Conservation (phyloP, 257 asterid species). For the Verbascum thapsus region DNA sequence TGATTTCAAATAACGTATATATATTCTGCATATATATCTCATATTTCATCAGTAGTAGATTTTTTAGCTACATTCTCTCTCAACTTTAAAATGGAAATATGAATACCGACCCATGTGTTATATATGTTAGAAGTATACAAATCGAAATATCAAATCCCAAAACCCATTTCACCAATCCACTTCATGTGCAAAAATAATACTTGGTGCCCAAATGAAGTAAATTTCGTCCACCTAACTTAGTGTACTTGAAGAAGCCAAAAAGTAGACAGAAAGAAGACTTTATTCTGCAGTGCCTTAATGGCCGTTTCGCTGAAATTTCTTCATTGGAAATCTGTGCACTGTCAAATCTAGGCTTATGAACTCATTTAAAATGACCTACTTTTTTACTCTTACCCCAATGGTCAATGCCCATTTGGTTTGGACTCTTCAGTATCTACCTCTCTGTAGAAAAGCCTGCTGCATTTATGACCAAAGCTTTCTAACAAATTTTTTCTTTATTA, state of each 20-base stretch:
- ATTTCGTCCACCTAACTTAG: slow-evolving; percentile 30
- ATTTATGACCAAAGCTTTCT: slow-evolving; percentile 7
- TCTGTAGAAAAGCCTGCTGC: slow-evolving; percentile 34
- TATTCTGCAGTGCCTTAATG: slow-evolving; percentile 2
- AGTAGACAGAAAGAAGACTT: not conserved
- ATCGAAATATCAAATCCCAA: no score
- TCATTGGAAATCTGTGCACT: slow-evolving; percentile 14
- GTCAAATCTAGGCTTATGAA: slow-evolving; percentile 19
- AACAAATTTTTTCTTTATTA: not conserved
- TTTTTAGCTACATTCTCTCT: no score
- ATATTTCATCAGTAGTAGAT: no score
- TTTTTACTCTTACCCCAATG: slow-evolving; percentile 13
- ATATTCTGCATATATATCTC: no score
- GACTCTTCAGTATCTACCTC: slow-evolving; percentile 29
- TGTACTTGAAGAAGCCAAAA: slow-evolving; percentile 8
- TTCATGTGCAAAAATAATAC: no score
- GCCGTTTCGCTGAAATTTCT: not conserved
- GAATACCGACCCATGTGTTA: no score
- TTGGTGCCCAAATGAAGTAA: not conserved
- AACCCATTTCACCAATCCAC: no score
- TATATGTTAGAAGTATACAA: no score
- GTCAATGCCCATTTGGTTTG: slow-evolving; percentile 31
- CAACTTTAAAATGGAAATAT: no score
- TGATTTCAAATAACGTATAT: no score
- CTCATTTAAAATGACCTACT: slow-evolving; percentile 2